phyloP scores from a whole-genome alignment of 2,329 filamentous ascomycete genomes.

The Daldinia sp. region DNA sequence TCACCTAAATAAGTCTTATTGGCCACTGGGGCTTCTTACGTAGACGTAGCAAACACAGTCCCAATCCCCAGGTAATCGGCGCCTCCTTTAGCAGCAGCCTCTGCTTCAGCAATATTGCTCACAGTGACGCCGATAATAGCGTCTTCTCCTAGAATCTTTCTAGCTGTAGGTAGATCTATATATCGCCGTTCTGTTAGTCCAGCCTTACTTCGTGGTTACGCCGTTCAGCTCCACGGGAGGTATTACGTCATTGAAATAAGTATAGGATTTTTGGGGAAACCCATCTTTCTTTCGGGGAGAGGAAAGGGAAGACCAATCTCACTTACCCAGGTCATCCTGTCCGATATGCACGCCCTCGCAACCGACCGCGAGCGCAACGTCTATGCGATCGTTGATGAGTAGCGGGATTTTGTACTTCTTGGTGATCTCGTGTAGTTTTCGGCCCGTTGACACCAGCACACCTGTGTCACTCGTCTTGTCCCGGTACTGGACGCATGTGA shows the following conservation, averaged over 20 bases:
- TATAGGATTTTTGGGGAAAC: not conserved
- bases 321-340: slow-evolving; percentile 87
- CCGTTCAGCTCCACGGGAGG: not conserved
- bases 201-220: not conserved
- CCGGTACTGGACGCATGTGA: slow-evolving; percentile 88
- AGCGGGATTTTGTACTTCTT: slow-evolving; percentile 77
- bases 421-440: slow-evolving; percentile 78
- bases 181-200: not conserved
- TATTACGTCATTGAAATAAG: not conserved
- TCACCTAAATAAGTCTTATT: not conserved
- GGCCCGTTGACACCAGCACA: slow-evolving; percentile 76
- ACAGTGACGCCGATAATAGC: slow-evolving; percentile 92
- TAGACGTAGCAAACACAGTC: slow-evolving; percentile 86
- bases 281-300: slow-evolving; percentile 39
- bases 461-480: slow-evolving; percentile 86
- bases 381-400: slow-evolving; percentile 92
- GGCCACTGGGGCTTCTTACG: slow-evolving; percentile 61
- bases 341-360: slow-evolving; percentile 95
- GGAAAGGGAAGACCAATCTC: not conserved
- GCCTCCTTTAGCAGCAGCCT: slow-evolving; percentile 77
- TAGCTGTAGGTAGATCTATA: slow-evolving; percentile 72
- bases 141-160: slow-evolving; percentile 76
- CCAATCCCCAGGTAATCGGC: slow-evolving; percentile 93
- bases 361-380: slow-evolving; percentile 85
- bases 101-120: slow-evolving; percentile 78